Conservation (phyloP, 345 rosid species). For the Tarenaya hassleriana region DNA sequence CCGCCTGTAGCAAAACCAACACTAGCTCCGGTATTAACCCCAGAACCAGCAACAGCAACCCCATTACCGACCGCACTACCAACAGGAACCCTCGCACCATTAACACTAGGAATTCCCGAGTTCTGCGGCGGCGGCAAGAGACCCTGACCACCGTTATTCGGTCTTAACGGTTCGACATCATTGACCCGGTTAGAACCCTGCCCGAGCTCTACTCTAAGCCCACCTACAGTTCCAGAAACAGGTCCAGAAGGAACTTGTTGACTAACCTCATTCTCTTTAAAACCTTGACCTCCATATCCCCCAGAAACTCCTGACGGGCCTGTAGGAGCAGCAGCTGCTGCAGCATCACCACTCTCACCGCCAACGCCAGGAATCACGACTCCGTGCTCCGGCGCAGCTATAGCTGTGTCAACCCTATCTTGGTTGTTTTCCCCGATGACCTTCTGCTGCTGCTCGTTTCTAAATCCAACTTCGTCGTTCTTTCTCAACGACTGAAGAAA, state of each 20-base stretch:
- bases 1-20: constrained; percentile 19
- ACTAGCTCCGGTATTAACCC: constrained; percentile 17
- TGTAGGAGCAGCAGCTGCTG: constrained; percentile 22
- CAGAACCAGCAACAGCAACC: constrained; percentile 25
- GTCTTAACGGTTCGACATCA: constrained; percentile 37
- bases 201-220: constrained; percentile 57
- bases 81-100: constrained; percentile 31
- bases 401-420: constrained; percentile 23
- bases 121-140: constrained; percentile 27
- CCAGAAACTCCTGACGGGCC: constrained; percentile 30
- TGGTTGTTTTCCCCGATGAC: constrained; percentile 7
- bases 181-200: constrained; percentile 28
- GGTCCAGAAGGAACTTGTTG: constrained; percentile 28
- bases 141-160: constrained; percentile 26
- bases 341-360: constrained; percentile 30
- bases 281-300: constrained; percentile 34
- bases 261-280: constrained; percentile 32
- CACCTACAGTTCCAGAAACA: constrained; percentile 38
- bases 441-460: constrained; percentile 25
- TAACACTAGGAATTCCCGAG: constrained; percentile 24
- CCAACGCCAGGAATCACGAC: constrained; percentile 36
- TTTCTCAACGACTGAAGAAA: constrained; percentile 56
- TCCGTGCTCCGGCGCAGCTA: constrained; percentile 23
- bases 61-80: constrained; percentile 31
- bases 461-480: constrained; percentile 41